phyloP scores from a whole-genome alignment of 208 protist species.

The Plasmodiophora brassicae region DNA sequence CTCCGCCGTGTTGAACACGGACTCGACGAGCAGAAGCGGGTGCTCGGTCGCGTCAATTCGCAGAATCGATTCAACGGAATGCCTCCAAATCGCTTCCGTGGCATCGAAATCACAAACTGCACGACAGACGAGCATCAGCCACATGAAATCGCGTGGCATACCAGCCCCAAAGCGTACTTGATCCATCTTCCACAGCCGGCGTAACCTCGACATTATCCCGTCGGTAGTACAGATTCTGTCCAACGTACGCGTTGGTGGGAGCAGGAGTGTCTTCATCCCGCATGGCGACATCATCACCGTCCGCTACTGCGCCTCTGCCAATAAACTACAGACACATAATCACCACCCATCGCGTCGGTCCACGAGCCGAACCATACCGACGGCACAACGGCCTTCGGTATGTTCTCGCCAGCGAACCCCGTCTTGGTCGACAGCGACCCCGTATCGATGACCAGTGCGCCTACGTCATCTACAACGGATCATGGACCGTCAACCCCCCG shows the following conservation, averaged over 20 bases:
- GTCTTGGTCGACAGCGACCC: not conserved
- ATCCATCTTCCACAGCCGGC: not conserved
- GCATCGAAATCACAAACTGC: constrained; percentile 26
- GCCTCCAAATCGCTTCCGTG: not conserved
- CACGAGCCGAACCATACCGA: not conserved
- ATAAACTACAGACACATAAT: not conserved
- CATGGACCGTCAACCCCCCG: too few species aligned
- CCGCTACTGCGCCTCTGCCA: not conserved
- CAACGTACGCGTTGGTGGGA: constrained; percentile 12
- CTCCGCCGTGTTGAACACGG: constrained; percentile 16
- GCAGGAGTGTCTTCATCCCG: not conserved
- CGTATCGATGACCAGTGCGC: constrained; percentile 43
- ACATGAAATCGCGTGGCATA: not conserved
- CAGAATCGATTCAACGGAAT: not conserved
- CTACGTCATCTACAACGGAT: constrained; percentile 33
- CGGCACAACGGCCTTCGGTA: constrained; percentile 29
- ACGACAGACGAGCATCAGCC: not conserved
- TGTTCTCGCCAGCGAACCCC: constrained; percentile 38
- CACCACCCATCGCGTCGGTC: not conserved
- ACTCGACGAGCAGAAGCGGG: constrained; percentile 23
- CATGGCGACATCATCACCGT: not conserved
- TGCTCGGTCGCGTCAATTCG: constrained; percentile 28
- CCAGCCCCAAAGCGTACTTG: not conserved
- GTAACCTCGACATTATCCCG: not conserved
- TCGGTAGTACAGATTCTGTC: not conserved